Evolutionary conservation across 495 filamentous ascomycete species (phyloP).

Genomic region (Talaromyces liani): DNA sequence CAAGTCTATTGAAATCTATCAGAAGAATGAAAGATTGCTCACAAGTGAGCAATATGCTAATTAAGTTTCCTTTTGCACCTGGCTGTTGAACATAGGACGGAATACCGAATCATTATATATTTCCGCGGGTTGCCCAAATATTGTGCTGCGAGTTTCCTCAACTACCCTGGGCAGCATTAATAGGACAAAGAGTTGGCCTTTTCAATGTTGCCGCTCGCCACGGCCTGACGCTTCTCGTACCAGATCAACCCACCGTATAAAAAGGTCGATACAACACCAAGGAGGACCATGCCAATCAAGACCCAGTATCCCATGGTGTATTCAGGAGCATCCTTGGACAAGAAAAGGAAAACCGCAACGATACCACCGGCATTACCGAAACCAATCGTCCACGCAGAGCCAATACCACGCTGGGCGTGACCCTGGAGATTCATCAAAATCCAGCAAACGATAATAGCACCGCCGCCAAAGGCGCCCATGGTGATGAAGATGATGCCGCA

Average conservation of each 20-base stretch:
- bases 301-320: conserved; percentile 29
- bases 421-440: conserved; percentile 24
- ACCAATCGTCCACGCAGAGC: conserved; percentile 20
- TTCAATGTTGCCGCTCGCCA: not conserved
- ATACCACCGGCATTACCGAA: conserved; percentile 33
- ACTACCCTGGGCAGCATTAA: not conserved
- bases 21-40: not conserved
- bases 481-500: conserved; percentile 66
- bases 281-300: conserved; percentile 10
- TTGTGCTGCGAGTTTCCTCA: not conserved
- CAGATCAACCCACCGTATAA: conserved; percentile 8
- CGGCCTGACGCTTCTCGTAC: not conserved
- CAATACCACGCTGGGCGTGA: conserved; percentile 21
- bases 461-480: conserved; percentile 32
- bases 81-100: not conserved
- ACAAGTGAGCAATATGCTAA: not conserved
- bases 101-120: not conserved
- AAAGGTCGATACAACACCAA: conserved; percentile 13
- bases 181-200: conserved; percentile 6
- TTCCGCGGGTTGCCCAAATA: not conserved
- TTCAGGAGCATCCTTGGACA: conserved; percentile 22
- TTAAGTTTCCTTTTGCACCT: not conserved
- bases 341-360: conserved; percentile 29
- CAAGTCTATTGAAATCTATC: not conserved
- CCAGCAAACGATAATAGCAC: conserved; percentile 26